Evolutionary conservation across 176 grass and related monocot genomes (phyloP).

Genomic region (Tillandsia fasciculata): DNA sequence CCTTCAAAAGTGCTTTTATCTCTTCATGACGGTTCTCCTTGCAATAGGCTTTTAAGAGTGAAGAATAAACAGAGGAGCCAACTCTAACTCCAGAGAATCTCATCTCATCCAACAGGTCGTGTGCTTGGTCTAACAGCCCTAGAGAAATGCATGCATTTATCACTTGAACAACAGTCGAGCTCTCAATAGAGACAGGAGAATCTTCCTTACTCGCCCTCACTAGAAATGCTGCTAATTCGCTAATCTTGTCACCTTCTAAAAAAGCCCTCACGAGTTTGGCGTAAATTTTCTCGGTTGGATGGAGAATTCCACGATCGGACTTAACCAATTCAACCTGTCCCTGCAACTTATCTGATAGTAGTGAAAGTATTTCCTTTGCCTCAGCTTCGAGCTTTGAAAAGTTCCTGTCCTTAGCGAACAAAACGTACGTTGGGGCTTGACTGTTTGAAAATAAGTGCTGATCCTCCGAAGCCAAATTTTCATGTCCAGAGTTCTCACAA

Average conservation of each 20-base stretch:
- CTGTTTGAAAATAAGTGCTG: conserved; percentile 30
- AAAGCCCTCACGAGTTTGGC: conserved; percentile 79
- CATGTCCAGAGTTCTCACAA: conserved; percentile 18
- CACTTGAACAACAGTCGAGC: conserved; percentile 70
- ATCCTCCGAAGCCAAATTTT: conserved; percentile 16
- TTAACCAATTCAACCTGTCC: conserved; percentile 51
- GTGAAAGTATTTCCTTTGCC: conserved; percentile 36
- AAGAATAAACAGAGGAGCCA: conserved; percentile 64
- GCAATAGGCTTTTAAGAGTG: conserved; percentile 74
- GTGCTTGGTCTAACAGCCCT: conserved; percentile 72
- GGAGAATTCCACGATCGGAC: conserved; percentile 62
- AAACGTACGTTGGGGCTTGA: conserved; percentile 33
- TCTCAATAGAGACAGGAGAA: conserved; percentile 46
- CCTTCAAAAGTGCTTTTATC: conserved; percentile 48
- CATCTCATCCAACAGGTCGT: conserved; percentile 91
- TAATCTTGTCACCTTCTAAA: conserved; percentile 54
- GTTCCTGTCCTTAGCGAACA: conserved; percentile 53
- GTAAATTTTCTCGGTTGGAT: conserved; percentile 89
- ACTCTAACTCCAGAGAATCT: conserved; percentile 75
- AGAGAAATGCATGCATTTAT: conserved; percentile 77
- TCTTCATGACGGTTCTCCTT: conserved; percentile 48
- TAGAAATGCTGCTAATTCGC: conserved; percentile 62
- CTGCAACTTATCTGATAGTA: conserved; percentile 58
- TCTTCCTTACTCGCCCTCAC: conserved; percentile 78
- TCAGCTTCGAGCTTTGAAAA: conserved; percentile 52